A percentile compares a stretch with the other conserved stretches of the same genome.
Conservation (phyloP, 495 filamentous ascomycete genomes). For the Penicillium goetzii region DNA sequence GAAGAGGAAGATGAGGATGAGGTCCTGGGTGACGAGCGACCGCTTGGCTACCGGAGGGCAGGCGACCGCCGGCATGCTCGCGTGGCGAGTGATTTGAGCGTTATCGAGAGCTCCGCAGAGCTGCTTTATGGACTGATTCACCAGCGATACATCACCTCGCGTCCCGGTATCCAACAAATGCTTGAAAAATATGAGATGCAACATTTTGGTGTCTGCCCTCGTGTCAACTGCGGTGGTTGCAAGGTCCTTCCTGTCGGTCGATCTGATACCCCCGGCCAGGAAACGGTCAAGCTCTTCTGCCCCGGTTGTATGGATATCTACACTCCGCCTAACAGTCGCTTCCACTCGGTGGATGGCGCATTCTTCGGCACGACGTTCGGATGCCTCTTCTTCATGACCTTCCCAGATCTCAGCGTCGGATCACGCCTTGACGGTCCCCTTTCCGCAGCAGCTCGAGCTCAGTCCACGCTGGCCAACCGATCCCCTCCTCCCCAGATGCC, state of each 20-base stretch:
- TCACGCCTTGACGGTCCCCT: conserved; percentile 38
- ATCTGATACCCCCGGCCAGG: conserved; percentile 91
- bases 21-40: conserved; percentile 67
- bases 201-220: conserved; percentile 92
- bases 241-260: conserved; percentile 90
- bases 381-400: conserved; percentile 95
- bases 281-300: conserved; percentile 98
- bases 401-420: conserved; percentile 86
- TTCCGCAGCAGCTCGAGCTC: conserved; percentile 39
- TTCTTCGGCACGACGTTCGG: conserved; percentile 98
- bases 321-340: conserved; percentile 94
- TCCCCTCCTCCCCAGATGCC: conserved; percentile 27
- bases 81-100: conserved; percentile 85
- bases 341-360: conserved; percentile 96
- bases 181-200: conserved; percentile 96
- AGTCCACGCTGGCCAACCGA: conserved; percentile 35
- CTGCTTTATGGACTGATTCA: conserved; percentile 97
- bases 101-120: conserved; percentile 96
- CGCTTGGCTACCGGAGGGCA: conserved; percentile 59
- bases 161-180: conserved; percentile 97
- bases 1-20: conserved; percentile 82
- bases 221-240: conserved; percentile 83
- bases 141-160: conserved; percentile 97
- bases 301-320: conserved; percentile 96
- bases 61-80: conserved; percentile 79